phyloP scores from a whole-genome alignment of 805 yeast species.

The Saccharomyces jurei region DNA sequence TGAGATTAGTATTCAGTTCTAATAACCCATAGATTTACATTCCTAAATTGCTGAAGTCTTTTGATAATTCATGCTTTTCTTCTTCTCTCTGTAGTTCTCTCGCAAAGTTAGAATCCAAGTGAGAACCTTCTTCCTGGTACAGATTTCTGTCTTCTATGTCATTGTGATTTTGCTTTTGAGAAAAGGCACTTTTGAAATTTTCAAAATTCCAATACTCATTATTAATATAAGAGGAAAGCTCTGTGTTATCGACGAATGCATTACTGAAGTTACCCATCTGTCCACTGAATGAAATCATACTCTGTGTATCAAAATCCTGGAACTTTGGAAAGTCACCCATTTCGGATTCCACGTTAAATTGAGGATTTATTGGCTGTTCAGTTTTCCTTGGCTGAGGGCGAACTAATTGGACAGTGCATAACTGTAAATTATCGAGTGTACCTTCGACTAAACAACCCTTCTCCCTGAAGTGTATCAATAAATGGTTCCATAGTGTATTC shows the following conservation, averaged over 20 bases:
- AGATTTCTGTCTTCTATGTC: slow-evolving; percentile 3
- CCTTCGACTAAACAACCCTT: slow-evolving; percentile 88
- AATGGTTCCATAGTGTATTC: slow-evolving; percentile 69
- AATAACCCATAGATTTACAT: neutral
- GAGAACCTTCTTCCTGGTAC: slow-evolving; percentile 6
- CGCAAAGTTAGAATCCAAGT: slow-evolving; percentile 18
- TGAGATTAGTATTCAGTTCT: neutral
- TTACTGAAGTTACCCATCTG: slow-evolving; percentile 13
- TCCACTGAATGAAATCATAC: slow-evolving; percentile 28
- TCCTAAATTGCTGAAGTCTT: neutral
- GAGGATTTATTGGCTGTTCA: slow-evolving; percentile 8
- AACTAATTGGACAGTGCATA: slow-evolving; percentile 52
- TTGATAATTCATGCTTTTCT: neutral
- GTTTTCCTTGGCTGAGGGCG: slow-evolving; percentile 22
- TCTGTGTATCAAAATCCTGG: slow-evolving; percentile 28
- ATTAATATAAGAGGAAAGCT: slow-evolving; percentile 19
- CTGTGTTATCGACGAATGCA: slow-evolving; percentile 13
- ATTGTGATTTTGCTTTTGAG: neutral
- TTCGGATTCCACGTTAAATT: slow-evolving; percentile 16
- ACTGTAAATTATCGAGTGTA: slow-evolving; percentile 66
- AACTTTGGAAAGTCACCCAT: slow-evolving; percentile 12
- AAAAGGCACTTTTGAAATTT: neutral
- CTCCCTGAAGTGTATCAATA: slow-evolving; percentile 71
- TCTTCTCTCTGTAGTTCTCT: slow-evolving; percentile 13
- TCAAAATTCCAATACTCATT: slow-evolving; percentile 21